Conservation (phyloP, 345 rosid genomes). For the Theobroma cacao region DNA sequence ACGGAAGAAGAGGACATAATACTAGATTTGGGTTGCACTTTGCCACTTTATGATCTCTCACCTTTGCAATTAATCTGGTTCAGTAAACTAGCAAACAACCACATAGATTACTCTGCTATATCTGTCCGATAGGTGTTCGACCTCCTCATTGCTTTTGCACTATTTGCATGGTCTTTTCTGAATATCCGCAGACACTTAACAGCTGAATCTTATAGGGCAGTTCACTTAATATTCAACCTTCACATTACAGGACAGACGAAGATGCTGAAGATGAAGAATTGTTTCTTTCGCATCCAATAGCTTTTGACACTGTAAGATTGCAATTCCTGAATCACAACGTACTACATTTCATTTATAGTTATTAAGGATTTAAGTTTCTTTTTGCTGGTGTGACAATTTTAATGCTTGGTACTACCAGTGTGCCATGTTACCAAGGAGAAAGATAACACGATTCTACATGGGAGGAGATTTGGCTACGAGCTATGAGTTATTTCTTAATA, state of each 20-base stretch:
- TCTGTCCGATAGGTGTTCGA: neutral
- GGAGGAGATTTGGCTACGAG: neutral
- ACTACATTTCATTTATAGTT: neutral
- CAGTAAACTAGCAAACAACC: neutral
- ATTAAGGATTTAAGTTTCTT: neutral
- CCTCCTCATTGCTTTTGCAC: neutral
- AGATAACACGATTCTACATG: neutral
- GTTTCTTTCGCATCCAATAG: conserved; percentile 31
- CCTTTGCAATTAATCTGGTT: neutral
- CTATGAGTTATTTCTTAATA: neutral
- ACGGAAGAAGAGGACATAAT: neutral
- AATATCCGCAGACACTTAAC: neutral
- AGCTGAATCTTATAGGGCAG: neutral
- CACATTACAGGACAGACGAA: conserved; percentile 43
- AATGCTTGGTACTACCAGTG: neutral
- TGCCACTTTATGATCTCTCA: neutral
- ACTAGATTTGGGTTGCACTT: neutral
- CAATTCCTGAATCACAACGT: neutral
- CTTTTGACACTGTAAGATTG: conserved; percentile 30
- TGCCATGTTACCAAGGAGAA: neutral
- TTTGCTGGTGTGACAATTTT: neutral
- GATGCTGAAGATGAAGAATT: conserved; percentile 49
- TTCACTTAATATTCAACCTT: conserved; percentile 11
- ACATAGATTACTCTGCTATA: neutral
- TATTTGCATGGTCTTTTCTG: neutral